Evolutionary conservation across 257 asterid species (phyloP), one percentile per base, ranked within the genome.

Genomic region (Cynanchum wilfordii): DNA sequence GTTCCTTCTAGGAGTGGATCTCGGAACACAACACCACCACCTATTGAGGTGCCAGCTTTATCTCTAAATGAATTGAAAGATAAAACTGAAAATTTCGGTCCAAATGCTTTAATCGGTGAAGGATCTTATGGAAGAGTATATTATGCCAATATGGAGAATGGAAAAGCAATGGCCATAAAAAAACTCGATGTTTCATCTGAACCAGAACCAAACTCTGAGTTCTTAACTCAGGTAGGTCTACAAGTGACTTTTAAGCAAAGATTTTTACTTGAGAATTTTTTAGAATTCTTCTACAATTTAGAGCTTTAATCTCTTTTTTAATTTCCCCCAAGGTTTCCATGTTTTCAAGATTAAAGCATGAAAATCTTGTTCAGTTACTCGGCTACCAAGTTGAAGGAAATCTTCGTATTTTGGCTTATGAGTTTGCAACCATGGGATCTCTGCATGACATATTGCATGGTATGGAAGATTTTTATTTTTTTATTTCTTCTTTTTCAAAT

Each of bases 341-440:
- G 96, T 96, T 93, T 50, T 93, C 98, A 73, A 86, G 89, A 79
- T 76, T 93, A 87, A 93, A 93, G 87, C 94, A 93, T 73, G 98
- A 88, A 60, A 93, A 93, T 84, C 84, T 91, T 76, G 95, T 89
- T 78, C 96, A 91, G 72, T 82, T 93, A 88, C 93, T 83, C 62
- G 96, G 98, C 81, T 93, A 93, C 86, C 89, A 96, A 63, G 95
- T 93, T 2, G 95, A 89, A 78, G 98, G 98, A 73, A 91, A 87
- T 78, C 72, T 88, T 68, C 98, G 98, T 57, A 90, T 93, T 73
- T 84, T 93, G 76, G 97, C 96, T 75, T 93, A 93, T 77, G 98
- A 91, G 82, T 91, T 86, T 79, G 98, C 98, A 51, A 93, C 95
- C 74, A 89, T 91, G 98, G 98, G 98, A 73, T 93, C 98, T 83